These are phyloP conservation scores for Pythium phragmiticola DNA, from an alignment of 352 stramenopile genomes.

Conservation along the genomic window DNA sequence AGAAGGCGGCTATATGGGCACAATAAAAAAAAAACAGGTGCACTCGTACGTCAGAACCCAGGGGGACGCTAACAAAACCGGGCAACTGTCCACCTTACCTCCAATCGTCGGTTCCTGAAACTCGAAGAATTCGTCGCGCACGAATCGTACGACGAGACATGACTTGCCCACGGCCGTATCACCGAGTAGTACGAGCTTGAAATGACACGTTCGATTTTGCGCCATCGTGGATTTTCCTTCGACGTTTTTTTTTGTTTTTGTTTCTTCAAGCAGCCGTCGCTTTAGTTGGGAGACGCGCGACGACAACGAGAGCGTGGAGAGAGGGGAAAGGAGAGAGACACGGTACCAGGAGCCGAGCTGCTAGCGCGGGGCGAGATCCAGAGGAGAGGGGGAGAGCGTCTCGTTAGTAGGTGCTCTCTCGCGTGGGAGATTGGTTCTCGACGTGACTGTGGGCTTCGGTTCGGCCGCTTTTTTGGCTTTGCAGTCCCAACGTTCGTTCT, in stretches of 20 bases:
- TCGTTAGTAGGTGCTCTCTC: conserved; percentile 6
- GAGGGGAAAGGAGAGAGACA: background rate
- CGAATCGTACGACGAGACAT: conserved; percentile 99
- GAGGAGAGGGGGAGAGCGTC: background rate
- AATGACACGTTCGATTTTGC: conserved; percentile 91
- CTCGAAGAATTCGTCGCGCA: conserved; percentile 99
- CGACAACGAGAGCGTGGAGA: background rate
- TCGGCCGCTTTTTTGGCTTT: conserved; percentile 11
- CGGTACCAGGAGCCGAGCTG: too few species aligned
- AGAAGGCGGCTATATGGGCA: conserved; percentile 85
- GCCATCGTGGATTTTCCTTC: conserved; percentile 56
- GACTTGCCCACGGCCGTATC: conserved; percentile 99
- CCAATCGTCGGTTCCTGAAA: conserved; percentile 98
- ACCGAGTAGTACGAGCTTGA: conserved; percentile 99
- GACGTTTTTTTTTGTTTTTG: conserved; percentile 4
- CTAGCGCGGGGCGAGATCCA: background rate
- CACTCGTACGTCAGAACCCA: background rate
- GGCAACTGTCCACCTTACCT: conserved; percentile 40
- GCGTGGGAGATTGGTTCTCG: conserved; percentile 9
- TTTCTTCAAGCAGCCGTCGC: background rate
- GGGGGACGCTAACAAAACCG: background rate
- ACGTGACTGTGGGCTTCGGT: conserved; percentile 14
- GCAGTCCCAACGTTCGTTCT: conserved; percentile 21
- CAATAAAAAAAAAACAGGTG: conserved; percentile 4
- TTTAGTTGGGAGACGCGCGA: background rate